Percentiles rank a stretch among this genome's conserved stretches.
These are phyloP conservation scores for Metschnikowia chrysomelidarum DNA, from an alignment of 805 yeast genomes.

Conservation along the genomic window DNA sequence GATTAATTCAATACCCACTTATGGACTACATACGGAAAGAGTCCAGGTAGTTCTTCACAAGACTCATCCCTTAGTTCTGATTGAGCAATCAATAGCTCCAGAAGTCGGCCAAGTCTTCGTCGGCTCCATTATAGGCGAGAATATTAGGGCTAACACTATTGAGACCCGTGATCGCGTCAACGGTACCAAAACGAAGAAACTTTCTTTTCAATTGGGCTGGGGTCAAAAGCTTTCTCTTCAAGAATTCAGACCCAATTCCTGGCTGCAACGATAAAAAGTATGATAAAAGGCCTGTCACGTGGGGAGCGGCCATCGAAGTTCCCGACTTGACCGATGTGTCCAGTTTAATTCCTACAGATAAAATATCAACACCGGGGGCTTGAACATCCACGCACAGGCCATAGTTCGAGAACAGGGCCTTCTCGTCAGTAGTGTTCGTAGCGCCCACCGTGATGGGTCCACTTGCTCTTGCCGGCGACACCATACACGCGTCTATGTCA, in stretches of 20 bases:
- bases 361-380: slow-evolving; percentile 91
- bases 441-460: slow-evolving; percentile 94
- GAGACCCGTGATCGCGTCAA: slow-evolving; percentile 44
- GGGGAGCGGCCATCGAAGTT: slow-evolving; percentile 80
- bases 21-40: no score
- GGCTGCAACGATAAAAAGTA: slow-evolving; percentile 39
- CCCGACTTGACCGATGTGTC: slow-evolving; percentile 47
- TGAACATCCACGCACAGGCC: slow-evolving; percentile 94
- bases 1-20: no score
- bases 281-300: slow-evolving; percentile 62
- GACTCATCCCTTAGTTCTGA: no score
- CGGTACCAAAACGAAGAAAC: slow-evolving; percentile 45
- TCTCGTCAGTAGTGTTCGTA: slow-evolving; percentile 76
- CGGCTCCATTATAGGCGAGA: slow-evolving; percentile 39
- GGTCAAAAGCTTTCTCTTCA: slow-evolving; percentile 43
- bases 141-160: slow-evolving; percentile 62
- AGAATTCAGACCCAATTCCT: slow-evolving; percentile 15
- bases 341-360: slow-evolving; percentile 42
- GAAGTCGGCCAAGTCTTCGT: slow-evolving; percentile 11
- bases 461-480: slow-evolving; percentile 86
- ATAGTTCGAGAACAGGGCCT: slow-evolving; percentile 93
- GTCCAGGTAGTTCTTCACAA: no score
- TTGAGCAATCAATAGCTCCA: no score
- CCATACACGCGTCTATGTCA: slow-evolving; percentile 86
- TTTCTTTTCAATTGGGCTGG: slow-evolving; percentile 39